Evolutionary conservation across 2,329 filamentous ascomycete genomes (phyloP), one percentile per base, ranked within the genome.

Genomic region (Alternaria ventricosa): DNA sequence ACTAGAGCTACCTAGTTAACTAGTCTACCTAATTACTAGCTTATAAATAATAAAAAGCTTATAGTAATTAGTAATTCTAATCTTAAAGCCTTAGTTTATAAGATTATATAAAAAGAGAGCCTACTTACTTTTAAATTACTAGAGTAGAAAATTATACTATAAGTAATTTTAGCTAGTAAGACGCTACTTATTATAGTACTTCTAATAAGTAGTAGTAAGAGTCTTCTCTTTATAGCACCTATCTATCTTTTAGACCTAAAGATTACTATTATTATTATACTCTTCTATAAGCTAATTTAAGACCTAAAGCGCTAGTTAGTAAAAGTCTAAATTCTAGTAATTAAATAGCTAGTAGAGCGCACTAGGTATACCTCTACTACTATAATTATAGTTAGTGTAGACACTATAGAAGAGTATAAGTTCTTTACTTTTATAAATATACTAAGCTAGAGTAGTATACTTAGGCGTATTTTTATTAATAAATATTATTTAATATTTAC

Each of bases 221-320:
- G 69, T 58, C 62, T 75, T 27, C 67, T 75, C 15, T 73, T 74
- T 36, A 74, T 30, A 15, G 47, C 66, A 10, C 68, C 23, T 20
- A 20, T 66, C 57, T 22, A 71, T 27, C 47, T 56, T 73, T 25
- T 25, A 22, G 57, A 68, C 22, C 27, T 57, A n/a, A 6, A 62
- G 4, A 64, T 72, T 2, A 74, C 56, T 15, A 45, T 75, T 5
- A 61, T 73, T 7, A 54, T 72, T 9, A 59, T 74, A 23, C 71
- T 56, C 51, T 72, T 64, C 45, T 51, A 55, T 23, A 61, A 63
- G 50, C 56, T 73, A 8, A 61, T 68, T 33, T 50, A 65, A 20
- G 41, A 69, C 46, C 45, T 69, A 27, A 25, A 25, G 23, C 23
- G 23, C 23, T 25, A 25, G 23, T 25, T 25, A 25, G 23, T 25